Conservation (phyloP, 768 basidiomycete genomes). For the Leccinum fibrillosum region DNA sequence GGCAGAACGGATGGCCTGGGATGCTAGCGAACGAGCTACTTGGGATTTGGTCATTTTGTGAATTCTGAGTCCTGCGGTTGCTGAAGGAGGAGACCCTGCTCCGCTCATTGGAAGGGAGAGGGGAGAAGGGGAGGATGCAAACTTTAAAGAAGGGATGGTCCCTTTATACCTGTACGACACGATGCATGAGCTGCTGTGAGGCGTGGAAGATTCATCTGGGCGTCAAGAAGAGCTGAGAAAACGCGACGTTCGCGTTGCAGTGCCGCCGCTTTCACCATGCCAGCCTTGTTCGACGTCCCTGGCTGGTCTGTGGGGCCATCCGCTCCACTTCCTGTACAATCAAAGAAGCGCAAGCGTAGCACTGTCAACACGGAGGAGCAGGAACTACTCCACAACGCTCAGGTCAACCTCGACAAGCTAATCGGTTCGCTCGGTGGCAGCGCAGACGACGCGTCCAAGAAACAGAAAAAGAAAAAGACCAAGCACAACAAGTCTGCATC, state of each 20-base stretch:
- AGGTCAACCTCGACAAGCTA: conserved; percentile 60
- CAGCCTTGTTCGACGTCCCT: conserved; percentile 58
- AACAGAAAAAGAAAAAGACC: conserved; percentile 12
- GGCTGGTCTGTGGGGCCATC: conserved; percentile 58
- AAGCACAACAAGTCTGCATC: conserved; percentile 2
- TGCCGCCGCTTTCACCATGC: conserved; percentile 7
- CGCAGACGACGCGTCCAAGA: conserved; percentile 21
- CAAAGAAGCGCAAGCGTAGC: conserved; percentile 54
- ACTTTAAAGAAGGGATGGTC: not conserved
- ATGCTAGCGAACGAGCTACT: not conserved
- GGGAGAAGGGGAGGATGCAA: not conserved
- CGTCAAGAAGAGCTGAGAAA: conserved; percentile 6
- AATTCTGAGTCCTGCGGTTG: conserved; percentile 9
- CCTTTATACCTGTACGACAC: conserved; percentile 19
- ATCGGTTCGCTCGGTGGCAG: conserved; percentile 44
- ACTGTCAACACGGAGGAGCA: conserved; percentile 39
- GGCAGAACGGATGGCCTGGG: conserved; percentile 4
- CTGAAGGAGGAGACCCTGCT: not conserved
- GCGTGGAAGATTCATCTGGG: conserved; percentile 17
- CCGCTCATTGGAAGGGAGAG: conserved; percentile 8
- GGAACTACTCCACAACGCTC: conserved; percentile 36
- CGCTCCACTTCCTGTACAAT: conserved; percentile 36
- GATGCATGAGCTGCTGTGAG: conserved; percentile 8
- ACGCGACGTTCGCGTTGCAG: conserved; percentile 22
- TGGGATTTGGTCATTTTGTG: conserved; percentile 12